Conservation (phyloP, 805 yeast species). For the Starmerella powellii region DNA sequence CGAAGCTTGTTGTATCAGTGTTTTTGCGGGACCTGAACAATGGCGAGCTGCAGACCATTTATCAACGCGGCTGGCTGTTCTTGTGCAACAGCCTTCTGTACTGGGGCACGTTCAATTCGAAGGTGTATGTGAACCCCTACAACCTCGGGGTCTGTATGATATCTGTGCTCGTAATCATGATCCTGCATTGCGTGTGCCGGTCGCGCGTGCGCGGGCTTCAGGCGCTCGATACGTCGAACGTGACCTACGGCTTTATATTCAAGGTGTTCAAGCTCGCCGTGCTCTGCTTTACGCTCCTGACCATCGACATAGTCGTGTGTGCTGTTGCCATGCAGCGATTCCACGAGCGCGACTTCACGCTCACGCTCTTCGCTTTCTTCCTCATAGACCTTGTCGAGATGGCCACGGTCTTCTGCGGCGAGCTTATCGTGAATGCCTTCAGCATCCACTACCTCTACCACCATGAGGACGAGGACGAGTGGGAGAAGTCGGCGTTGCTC, state of each 20-base stretch:
- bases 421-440: slow-evolving; percentile 40
- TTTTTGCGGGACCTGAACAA: slow-evolving; percentile 66
- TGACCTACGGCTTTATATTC: neutral
- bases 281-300: slow-evolving; percentile 35
- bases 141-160: slow-evolving; percentile 30
- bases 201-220: slow-evolving; percentile 34
- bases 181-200: slow-evolving; percentile 61
- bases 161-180: slow-evolving; percentile 34
- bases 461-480: slow-evolving; percentile 46
- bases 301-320: slow-evolving; percentile 36
- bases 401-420: slow-evolving; percentile 43
- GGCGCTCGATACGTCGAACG: slow-evolving; percentile 25
- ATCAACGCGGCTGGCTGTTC: slow-evolving; percentile 51
- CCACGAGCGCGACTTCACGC: slow-evolving; percentile 6
- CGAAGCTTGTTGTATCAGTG: slow-evolving; percentile 39
- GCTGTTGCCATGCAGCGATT: slow-evolving; percentile 2
- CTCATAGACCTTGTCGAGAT: slow-evolving; percentile 54
- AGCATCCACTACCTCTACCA: slow-evolving; percentile 42
- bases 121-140: slow-evolving; percentile 9
- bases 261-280: slow-evolving; percentile 8
- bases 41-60: slow-evolving; percentile 48
- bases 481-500: slow-evolving; percentile 58
- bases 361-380: slow-evolving; percentile 7
- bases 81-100: slow-evolving; percentile 41
- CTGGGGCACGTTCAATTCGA: slow-evolving; percentile 12